phyloP scores from a whole-genome alignment of 179 eudicot species.

The Spergularia azorica region DNA sequence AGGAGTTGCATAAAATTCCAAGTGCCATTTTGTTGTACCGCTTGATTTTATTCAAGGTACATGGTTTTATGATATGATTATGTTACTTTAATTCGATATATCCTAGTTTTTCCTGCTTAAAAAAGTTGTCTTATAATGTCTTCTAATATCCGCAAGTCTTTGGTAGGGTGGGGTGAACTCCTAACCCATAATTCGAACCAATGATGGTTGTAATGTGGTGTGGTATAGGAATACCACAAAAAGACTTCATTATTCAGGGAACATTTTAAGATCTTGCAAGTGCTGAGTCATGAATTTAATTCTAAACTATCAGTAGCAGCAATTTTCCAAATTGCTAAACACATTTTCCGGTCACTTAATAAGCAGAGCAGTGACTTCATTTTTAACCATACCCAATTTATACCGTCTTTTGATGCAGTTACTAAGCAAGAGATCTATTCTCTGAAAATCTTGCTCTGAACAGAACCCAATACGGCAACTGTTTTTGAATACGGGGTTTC shows the following conservation, averaged over 20 bases:
- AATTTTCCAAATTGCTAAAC: not conserved
- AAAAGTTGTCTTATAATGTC: too few relatives aligned
- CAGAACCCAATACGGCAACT: too few relatives aligned
- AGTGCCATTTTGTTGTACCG: conserved; percentile 80
- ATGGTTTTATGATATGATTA: conserved; percentile 3
- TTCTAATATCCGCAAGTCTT: too few relatives aligned
- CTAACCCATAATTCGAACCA: not conserved
- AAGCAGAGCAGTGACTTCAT: not conserved
- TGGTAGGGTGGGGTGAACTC: not conserved
- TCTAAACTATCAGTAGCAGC: not conserved
- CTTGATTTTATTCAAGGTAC: conserved; percentile 84
- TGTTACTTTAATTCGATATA: not conserved
- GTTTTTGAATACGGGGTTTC: too few relatives aligned
- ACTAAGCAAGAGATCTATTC: too few relatives aligned
- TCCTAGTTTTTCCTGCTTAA: not conserved
- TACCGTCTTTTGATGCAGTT: too few relatives aligned
- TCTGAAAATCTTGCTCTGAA: too few relatives aligned
- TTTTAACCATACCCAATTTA: not conserved
- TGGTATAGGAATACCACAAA: too few relatives aligned
- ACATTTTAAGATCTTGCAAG: not conserved
- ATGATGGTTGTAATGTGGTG: not conserved
- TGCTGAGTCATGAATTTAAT: not conserved
- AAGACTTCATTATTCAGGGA: not conserved
- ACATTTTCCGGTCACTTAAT: not conserved
- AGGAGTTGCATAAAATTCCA: conserved; percentile 52